These are phyloP conservation scores for Tremellales sp. DNA, from an alignment of 1,284 basidiomycete genomes.

Conservation along the genomic window DNA sequence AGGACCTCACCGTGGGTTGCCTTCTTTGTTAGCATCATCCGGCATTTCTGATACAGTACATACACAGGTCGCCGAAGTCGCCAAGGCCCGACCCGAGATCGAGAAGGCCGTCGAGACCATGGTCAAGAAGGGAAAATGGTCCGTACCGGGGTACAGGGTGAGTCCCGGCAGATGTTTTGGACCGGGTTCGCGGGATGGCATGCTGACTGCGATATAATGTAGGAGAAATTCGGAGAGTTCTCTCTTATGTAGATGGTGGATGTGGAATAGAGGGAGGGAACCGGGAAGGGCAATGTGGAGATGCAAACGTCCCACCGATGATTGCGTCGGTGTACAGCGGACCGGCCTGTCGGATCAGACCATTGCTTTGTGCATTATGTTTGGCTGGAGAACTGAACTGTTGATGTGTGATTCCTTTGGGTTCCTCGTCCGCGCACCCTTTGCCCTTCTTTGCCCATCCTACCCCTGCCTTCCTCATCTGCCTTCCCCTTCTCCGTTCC, in stretches of 20 bases:
- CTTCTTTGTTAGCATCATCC: background rate
- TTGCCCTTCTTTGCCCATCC: too few relatives aligned
- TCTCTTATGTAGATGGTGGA: slow-evolving; percentile 66
- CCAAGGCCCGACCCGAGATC: slow-evolving; percentile 89
- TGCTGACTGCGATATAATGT: slow-evolving; percentile 43
- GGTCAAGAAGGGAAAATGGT: slow-evolving; percentile 99
- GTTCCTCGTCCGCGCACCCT: too few relatives aligned
- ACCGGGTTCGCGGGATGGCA: background rate
- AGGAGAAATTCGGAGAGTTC: slow-evolving; percentile 91
- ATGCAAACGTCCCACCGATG: too few relatives aligned
- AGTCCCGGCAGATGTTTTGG: slow-evolving; percentile 28
- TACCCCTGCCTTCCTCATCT: too few relatives aligned
- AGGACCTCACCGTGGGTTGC: slow-evolving; percentile 79
- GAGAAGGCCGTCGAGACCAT: slow-evolving; percentile 90
- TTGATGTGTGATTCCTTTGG: too few relatives aligned
- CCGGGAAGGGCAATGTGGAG: background rate
- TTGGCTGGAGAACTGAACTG: too few relatives aligned
- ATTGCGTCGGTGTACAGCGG: too few relatives aligned
- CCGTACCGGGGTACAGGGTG: slow-evolving; percentile 72
- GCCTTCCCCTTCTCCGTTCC: too few relatives aligned
- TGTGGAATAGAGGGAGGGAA: background rate
- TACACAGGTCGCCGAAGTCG: slow-evolving; percentile 77
- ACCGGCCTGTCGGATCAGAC: too few relatives aligned
- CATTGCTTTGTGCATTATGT: too few relatives aligned
- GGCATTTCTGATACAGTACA: background rate